phyloP scores from a whole-genome alignment of 2,329 filamentous ascomycete genomes.

The Microsporum audouinii region DNA sequence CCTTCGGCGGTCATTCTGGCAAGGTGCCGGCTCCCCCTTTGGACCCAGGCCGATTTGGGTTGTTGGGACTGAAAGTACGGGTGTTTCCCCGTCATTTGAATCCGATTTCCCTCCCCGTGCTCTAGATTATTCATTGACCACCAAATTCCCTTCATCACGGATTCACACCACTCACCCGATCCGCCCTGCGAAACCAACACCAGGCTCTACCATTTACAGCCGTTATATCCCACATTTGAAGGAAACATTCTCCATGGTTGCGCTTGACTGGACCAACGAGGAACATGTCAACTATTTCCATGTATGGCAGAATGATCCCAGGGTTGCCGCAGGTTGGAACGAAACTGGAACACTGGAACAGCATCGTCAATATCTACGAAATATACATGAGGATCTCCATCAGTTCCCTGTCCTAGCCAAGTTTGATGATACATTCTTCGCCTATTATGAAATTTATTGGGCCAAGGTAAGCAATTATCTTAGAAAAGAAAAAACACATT shows the following conservation, averaged over 20 bases:
- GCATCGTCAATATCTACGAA: slow-evolving; percentile 59
- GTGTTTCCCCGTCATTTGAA: slow-evolving; percentile 13
- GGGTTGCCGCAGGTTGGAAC: slow-evolving; percentile 70
- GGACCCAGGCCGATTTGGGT: slow-evolving; percentile 54
- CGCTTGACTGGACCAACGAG: slow-evolving; percentile 53
- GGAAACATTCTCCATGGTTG: slow-evolving; percentile 68
- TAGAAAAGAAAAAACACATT: not conserved
- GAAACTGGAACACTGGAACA: slow-evolving; percentile 64
- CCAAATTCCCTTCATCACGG: slow-evolving; percentile 36
- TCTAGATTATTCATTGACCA: slow-evolving; percentile 35
- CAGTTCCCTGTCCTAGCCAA: slow-evolving; percentile 57
- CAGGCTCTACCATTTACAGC: slow-evolving; percentile 62
- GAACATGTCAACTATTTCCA: slow-evolving; percentile 62
- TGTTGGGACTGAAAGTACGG: slow-evolving; percentile 32
- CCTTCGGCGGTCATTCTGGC: slow-evolving; percentile 53
- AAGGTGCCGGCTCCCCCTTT: slow-evolving; percentile 56
- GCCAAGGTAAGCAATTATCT: slow-evolving; percentile 41
- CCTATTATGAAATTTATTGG: slow-evolving; percentile 76
- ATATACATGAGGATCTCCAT: slow-evolving; percentile 60
- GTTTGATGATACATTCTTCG: slow-evolving; percentile 60
- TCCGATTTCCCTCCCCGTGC: slow-evolving; percentile 23
- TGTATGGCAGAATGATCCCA: slow-evolving; percentile 72
- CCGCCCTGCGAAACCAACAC: slow-evolving; percentile 58
- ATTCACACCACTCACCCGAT: slow-evolving; percentile 58
- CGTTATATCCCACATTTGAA: slow-evolving; percentile 65